Conservation (phyloP, 2,329 filamentous ascomycete genomes). For the Aspergillus thermomutatus region DNA sequence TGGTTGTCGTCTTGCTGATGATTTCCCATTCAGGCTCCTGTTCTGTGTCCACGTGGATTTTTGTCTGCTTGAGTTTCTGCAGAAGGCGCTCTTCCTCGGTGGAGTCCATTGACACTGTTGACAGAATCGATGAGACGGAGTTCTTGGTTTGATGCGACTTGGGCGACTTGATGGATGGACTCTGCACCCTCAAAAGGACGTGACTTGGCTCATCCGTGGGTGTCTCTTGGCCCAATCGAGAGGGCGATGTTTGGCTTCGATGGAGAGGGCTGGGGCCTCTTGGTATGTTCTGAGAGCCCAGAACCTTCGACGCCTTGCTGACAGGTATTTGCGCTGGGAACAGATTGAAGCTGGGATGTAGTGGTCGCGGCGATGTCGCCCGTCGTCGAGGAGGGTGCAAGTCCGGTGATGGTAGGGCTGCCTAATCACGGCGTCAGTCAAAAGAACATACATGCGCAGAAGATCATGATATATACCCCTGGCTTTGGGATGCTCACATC, state of each 20-base stretch:
- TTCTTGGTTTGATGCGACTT: slow-evolving; percentile 12
- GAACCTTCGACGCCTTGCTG: slow-evolving; percentile 28
- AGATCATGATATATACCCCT: slow-evolving; percentile 28
- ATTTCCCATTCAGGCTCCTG: slow-evolving; percentile 24
- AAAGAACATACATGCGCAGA: background rate
- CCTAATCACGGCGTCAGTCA: slow-evolving; percentile 5
- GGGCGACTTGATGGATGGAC: background rate
- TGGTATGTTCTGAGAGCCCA: slow-evolving; percentile 31
- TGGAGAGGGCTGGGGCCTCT: slow-evolving; percentile 24
- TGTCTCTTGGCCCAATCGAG: slow-evolving; percentile 12
- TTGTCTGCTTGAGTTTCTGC: slow-evolving; percentile 13
- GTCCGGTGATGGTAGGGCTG: slow-evolving; percentile 7
- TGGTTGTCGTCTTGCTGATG: slow-evolving; percentile 11
- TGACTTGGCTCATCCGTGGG: slow-evolving; percentile 11
- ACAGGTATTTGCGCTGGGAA: slow-evolving; percentile 33
- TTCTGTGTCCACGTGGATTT: slow-evolving; percentile 13
- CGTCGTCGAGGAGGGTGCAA: slow-evolving; percentile 26
- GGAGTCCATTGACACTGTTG: slow-evolving; percentile 10
- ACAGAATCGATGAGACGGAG: slow-evolving; percentile 18
- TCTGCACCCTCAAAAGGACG: slow-evolving; percentile 8
- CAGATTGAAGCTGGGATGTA: slow-evolving; percentile 36
- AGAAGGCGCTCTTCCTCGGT: slow-evolving; percentile 15
- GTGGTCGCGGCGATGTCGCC: slow-evolving; percentile 35
- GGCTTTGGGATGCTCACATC: slow-evolving; percentile 55
- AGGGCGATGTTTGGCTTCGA: slow-evolving; percentile 19